Evolutionary conservation across 495 filamentous ascomycete species (phyloP).

Genomic region (Pseudevernia furfuracea): DNA sequence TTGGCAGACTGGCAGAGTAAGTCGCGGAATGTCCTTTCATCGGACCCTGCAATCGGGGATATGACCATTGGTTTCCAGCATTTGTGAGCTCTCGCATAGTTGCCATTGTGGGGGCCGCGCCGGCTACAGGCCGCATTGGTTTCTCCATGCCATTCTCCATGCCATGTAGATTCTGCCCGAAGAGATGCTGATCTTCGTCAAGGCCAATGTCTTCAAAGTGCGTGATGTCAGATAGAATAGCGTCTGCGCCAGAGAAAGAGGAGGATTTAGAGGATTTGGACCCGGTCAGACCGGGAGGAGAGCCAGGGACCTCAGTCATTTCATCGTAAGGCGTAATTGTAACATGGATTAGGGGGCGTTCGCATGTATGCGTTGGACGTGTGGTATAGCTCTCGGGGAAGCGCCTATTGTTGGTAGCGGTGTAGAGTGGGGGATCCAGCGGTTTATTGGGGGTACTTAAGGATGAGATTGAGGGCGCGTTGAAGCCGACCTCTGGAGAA

Average conservation of each 20-base stretch:
- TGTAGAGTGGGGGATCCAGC: conserved; percentile 11
- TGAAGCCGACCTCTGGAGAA: conserved; percentile 1
- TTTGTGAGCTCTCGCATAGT: conserved; percentile 33
- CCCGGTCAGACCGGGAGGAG: conserved; percentile 73
- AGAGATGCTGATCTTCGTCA: conserved; percentile 49
- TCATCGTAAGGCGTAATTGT: conserved; percentile 30
- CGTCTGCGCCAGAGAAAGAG: conserved; percentile 56
- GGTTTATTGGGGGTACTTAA: conserved; percentile 5
- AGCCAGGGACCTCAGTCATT: conserved; percentile 63
- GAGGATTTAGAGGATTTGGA: conserved; percentile 88
- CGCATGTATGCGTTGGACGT: conserved; percentile 9
- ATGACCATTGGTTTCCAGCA: conserved; percentile 26
- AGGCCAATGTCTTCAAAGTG: conserved; percentile 95
- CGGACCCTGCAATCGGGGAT: conserved; percentile 35
- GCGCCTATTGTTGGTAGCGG: conserved; percentile 7
- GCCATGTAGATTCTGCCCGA: conserved; percentile 21
- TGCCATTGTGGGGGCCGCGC: conserved; percentile 4
- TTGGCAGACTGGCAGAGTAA: conserved; percentile 31
- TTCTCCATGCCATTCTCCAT: conserved; percentile 26
- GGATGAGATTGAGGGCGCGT: conserved; percentile 15
- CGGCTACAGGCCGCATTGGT: conserved; percentile 20
- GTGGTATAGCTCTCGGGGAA: background rate
- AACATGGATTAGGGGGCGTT: conserved; percentile 15
- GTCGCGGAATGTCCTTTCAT: conserved; percentile 27
- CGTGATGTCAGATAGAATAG: conserved; percentile 57